Base-by-base conservation (phyloP, 345 rosid species). In the Clarkia xantiana region DNA sequence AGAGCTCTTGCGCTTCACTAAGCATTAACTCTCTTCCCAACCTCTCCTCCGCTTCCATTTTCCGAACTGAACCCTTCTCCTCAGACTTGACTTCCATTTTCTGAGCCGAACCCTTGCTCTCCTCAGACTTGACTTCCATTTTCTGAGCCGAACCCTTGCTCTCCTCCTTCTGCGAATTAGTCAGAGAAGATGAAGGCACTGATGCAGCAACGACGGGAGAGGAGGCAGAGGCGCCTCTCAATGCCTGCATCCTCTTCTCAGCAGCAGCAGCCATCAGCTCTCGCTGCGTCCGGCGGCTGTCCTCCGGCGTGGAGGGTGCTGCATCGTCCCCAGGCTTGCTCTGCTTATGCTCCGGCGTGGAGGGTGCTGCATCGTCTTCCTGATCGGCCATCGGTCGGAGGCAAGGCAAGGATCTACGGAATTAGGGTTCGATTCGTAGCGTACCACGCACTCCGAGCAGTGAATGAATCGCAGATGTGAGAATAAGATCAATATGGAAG, bases 191-290 rank as follows among this genome's bases (percentile, higher is more conserved):
- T 29, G 36, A 10, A 29, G 36, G 36, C 36, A 29, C 13, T 23
- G 44, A 18, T 41, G 19, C 13, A 14, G 50, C 38, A 2, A 17
- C 19, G 41, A n/a, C 53, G 23, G 52, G 52, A 3, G 53, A 10
- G 1, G 49, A 41, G 10, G 48, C 3, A 5, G 0, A 36, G 42
- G 44, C 62, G 25, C 34, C 47, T 53, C 61, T 74, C 11, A 76
- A 54, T 11, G 61, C 72, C 49, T 60, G 51, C 74, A 86, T 71
- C 59, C 97, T 69, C 70, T 90, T 90, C 84, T 90, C 95, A 2
- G 97, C 97, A 1, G 99, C 99, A 2, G 99, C 81, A 12, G 99
- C 97, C 99, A 82, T 82, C 46, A 87, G 75, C 66, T 93, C 99
- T 10, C 99, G 67, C 76, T 84, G 95, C 71, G 59, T 57, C 51